Percentiles rank a stretch among this genome's conserved stretches.
Evolutionary conservation across 768 basidiomycete species (phyloP).

Genomic region (Trichaptum fuscoviolaceum): DNA sequence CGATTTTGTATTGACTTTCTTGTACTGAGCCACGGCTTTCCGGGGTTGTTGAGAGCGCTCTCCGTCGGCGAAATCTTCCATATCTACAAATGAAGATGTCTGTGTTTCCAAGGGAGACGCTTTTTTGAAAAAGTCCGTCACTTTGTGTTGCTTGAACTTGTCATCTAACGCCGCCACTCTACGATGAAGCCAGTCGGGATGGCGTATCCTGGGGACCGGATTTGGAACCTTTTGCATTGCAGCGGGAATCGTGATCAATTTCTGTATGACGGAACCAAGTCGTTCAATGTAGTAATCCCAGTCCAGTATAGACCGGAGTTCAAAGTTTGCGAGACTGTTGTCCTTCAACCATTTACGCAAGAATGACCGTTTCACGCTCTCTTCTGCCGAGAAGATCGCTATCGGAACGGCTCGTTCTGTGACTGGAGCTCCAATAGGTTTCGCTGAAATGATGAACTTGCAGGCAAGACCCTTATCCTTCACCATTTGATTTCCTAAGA

Average conservation of each 20-base stretch:
- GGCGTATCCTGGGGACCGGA: constrained; percentile 91
- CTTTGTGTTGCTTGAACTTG: constrained; percentile 97
- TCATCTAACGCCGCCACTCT: constrained; percentile 86
- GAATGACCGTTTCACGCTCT: constrained; percentile 82
- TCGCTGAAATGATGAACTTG: constrained; percentile 97
- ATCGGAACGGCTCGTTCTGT: constrained; percentile 96
- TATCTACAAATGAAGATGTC: constrained; percentile 38
- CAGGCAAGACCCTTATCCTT: constrained; percentile 99
- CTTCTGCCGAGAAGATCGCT: constrained; percentile 96
- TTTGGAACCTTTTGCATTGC: constrained; percentile 97
- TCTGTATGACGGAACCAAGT: constrained; percentile 96
- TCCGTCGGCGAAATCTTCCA: constrained; percentile 50
- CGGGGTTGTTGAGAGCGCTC: constrained; percentile 27
- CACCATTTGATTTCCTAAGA: constrained; percentile 97
- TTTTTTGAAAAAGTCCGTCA: constrained; percentile 87
- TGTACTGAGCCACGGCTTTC: constrained; percentile 50
- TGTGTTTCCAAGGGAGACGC: constrained; percentile 26
- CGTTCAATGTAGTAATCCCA: constrained; percentile 99
- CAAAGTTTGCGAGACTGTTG: constrained; percentile 79
- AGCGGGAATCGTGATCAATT: constrained; percentile 97
- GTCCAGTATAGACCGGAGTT: constrained; percentile 90
- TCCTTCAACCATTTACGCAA: constrained; percentile 97
- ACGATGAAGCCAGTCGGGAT: constrained; percentile 96
- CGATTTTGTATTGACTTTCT: constrained; percentile 32
- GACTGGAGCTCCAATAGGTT: constrained; percentile 88